Conservation (phyloP, 2,329 filamentous ascomycete genomes). For the Cordyceps fumosorosea region DNA sequence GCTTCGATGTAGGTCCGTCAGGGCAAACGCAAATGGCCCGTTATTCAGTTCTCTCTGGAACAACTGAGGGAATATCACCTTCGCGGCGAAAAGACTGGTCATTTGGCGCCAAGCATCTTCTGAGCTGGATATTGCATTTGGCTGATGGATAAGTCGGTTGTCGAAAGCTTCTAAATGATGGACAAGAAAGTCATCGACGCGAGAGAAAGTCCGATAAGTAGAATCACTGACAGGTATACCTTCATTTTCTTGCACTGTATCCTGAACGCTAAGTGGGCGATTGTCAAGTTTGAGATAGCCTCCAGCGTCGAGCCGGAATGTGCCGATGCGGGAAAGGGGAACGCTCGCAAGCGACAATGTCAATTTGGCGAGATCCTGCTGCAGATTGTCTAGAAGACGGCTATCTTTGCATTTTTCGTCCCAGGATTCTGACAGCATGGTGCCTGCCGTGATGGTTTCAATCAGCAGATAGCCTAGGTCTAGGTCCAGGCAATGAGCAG, state of each 20-base stretch:
- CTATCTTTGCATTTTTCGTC: constrained; percentile 15
- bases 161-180: constrained; percentile 15
- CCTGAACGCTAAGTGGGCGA: constrained; percentile 15
- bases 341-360: constrained; percentile 25
- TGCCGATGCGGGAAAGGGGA: constrained; percentile 23
- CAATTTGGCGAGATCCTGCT: constrained; percentile 23
- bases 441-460: constrained; percentile 16
- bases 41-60: constrained; percentile 19
- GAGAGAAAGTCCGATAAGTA: constrained; percentile 13
- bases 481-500: background rate
- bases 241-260: constrained; percentile 16
- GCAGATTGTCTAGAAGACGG: constrained; percentile 20
- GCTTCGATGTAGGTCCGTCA: constrained; percentile 27
- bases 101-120: constrained; percentile 16
- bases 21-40: constrained; percentile 23
- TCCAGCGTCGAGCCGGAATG: constrained; percentile 22
- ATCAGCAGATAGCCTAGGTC: constrained; percentile 19
- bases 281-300: constrained; percentile 27
- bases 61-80: constrained; percentile 15
- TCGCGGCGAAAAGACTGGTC: constrained; percentile 15
- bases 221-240: constrained; percentile 1
- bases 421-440: constrained; percentile 19
- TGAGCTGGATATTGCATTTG: constrained; percentile 16
- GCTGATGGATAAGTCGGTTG: constrained; percentile 17
- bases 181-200: constrained; percentile 15